Conservation (phyloP, 768 basidiomycete genomes). For the Rhodosporidiobolus odoratus region DNA sequence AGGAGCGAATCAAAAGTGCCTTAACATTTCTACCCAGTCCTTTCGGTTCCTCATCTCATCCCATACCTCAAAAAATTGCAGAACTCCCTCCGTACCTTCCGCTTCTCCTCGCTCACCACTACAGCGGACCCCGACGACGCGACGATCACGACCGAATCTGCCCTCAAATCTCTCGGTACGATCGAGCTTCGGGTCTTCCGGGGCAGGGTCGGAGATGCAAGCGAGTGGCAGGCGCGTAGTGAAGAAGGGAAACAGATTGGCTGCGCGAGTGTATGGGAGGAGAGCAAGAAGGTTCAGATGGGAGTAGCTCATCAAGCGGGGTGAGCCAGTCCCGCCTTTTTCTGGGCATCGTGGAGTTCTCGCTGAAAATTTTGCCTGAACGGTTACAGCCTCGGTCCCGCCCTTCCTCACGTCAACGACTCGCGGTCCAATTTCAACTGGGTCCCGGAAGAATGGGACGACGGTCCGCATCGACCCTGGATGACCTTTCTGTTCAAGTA, state of each 20-base stretch:
- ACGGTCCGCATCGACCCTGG: background rate
- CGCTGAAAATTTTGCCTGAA: background rate
- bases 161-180: background rate
- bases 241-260: background rate
- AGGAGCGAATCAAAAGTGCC: background rate
- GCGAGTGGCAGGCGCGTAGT: background rate
- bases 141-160: background rate
- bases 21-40: no score
- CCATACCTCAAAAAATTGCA: background rate
- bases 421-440: background rate
- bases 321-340: background rate
- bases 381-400: background rate
- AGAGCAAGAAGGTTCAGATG: constrained; percentile 8
- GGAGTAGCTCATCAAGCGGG: background rate
- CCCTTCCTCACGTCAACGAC: background rate
- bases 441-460: background rate
- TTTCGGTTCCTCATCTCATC: no score
- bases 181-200: constrained; percentile 3
- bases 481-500: background rate
- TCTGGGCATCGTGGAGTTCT: background rate
- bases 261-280: background rate
- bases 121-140: background rate
- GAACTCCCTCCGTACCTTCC: background rate
- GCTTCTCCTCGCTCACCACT: background rate
- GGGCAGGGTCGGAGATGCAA: background rate